Conservation (phyloP, 768 basidiomycete genomes). For the Ramaria sp. region DNA sequence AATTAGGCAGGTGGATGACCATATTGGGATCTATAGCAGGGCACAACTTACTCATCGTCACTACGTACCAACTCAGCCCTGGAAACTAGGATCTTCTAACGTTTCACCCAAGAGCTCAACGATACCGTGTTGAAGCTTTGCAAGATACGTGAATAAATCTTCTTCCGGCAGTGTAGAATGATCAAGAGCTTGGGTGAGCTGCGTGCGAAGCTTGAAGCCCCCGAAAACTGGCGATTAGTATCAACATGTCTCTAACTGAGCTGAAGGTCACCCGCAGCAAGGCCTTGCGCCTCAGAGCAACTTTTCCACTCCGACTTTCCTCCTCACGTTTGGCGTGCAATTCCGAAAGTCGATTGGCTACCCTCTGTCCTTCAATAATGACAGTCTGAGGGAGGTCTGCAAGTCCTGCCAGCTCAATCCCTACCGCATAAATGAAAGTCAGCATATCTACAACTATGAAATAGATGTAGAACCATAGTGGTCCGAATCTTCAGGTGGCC, state of each 20-base stretch:
- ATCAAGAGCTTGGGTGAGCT: constrained; percentile 62
- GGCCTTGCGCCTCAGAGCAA: constrained; percentile 53
- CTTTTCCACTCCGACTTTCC: constrained; percentile 49
- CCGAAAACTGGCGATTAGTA: not conserved
- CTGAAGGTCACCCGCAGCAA: constrained; percentile 43
- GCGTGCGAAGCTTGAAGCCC: constrained; percentile 57
- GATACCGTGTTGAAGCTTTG: constrained; percentile 60
- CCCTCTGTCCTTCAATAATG: constrained; percentile 46
- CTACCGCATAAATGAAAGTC: constrained; percentile 27
- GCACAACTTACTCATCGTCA: too few species aligned
- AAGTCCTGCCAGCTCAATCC: constrained; percentile 78
- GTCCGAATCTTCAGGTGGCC: constrained; percentile 43
- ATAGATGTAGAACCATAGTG: constrained; percentile 52
- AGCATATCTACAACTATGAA: not conserved
- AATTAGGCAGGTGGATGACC: too few species aligned
- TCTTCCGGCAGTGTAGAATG: constrained; percentile 64
- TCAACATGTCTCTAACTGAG: not conserved
- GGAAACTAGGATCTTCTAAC: too few species aligned
- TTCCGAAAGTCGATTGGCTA: constrained; percentile 47
- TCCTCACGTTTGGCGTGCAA: constrained; percentile 46
- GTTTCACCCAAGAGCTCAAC: constrained; percentile 39
- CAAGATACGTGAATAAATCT: constrained; percentile 56
- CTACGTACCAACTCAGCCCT: too few species aligned
- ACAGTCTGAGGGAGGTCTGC: constrained; percentile 77
- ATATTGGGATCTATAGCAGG: too few species aligned